These are phyloP conservation scores for Pichia sp. DNA, from an alignment of 1,139 yeast species.

Conservation along the genomic window DNA sequence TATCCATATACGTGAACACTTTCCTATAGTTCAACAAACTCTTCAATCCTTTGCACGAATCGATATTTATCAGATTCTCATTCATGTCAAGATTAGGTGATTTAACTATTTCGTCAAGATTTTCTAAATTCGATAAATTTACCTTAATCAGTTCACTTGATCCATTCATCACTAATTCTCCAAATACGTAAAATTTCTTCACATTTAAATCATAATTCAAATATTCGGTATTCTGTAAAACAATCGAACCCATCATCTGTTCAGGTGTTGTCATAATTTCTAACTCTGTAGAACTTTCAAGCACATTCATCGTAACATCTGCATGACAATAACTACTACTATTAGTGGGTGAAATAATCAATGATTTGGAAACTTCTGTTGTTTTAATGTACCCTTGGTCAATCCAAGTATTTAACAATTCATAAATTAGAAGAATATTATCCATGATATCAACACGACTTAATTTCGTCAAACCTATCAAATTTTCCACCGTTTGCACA, in stretches of 20 bases:
- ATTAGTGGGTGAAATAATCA: neutral
- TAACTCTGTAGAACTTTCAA: neutral
- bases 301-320: neutral
- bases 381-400: constrained; percentile 81
- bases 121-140: neutral
- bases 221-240: neutral
- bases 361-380: constrained; percentile 35
- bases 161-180: neutral
- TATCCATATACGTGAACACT: neutral
- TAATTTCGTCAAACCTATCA: neutral
- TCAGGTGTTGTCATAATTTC: neutral
- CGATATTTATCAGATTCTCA: neutral
- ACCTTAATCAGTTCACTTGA: neutral
- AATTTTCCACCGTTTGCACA: neutral
- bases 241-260: neutral
- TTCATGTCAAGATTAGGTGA: neutral
- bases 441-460: constrained; percentile 9
- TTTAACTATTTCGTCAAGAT: neutral
- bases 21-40: neutral
- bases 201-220: neutral
- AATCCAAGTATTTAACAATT: constrained; percentile 66
- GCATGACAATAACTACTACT: neutral
- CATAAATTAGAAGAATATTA: constrained; percentile 65
- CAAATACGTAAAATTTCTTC: neutral
- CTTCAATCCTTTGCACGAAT: neutral